Evolutionary conservation across 805 yeast species (phyloP), one percentile per base, ranked within the genome.

Genomic region (Candida sakaeoensis): DNA sequence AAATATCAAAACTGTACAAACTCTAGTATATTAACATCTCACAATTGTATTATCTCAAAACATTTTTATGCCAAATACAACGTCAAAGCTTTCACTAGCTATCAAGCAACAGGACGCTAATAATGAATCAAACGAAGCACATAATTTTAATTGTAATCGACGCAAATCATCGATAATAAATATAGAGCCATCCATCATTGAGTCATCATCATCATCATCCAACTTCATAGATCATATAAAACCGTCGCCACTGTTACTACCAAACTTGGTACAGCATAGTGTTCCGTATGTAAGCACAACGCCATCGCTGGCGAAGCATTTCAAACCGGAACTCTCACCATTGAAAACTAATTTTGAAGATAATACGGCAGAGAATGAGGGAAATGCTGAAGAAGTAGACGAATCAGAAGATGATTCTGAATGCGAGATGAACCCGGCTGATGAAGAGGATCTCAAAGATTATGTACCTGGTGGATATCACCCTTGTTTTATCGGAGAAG

Each of bases 381-480:
- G 49, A 1, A 49, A 42, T 13, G 49, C 48, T n/a, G 51, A 55
- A 17, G 52, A 48, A 10, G 54, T 47, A n/a, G 63, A 54, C n/a
- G 54, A 50, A 9, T 55, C 48, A 14, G 55, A 49, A 10, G 60
- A 53, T 16, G 59, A 53, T 29, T 65, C 60, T 6, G 51, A 42
- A 3, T 49, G 43, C 18, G 45, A 50, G 5, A 54, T 62, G 4
- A 57, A 63, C 38, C 64, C 65, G 8, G 66, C 63, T 27, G 83
- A 86, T 51, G 99, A 93, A 58, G 99, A 93, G 62, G 85, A 85
- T 44, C 65, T 74, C 33, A 79, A 79, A 42, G 99, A 93, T 62
- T 93, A 93, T 61, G 79, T 79, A 43, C 79, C 81, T 8, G 98
- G 98, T 17, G 99, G 99, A 0, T 93, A 93, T 59, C 99, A 93